Evolutionary conservation across 1,284 basidiomycete species (phyloP).

Genomic region (Austroboletus niveus): DNA sequence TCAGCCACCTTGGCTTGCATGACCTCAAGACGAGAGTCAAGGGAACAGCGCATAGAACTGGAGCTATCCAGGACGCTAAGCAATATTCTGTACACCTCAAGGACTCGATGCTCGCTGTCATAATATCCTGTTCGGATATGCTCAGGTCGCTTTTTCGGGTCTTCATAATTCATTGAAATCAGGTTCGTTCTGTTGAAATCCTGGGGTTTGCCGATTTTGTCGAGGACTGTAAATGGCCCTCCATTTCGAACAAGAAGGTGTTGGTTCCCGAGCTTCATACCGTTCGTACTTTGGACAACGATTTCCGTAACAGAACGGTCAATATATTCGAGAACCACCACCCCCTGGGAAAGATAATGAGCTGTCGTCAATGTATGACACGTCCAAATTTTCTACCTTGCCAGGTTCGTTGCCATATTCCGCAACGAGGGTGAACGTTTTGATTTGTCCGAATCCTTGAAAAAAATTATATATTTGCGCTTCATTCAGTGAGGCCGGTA

Average conservation of each 20-base stretch:
- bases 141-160: no score
- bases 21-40: no score
- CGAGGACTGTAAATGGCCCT: no score
- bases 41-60: no score
- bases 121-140: no score
- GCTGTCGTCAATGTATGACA: background rate
- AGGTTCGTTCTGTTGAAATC: no score
- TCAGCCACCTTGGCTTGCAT: no score
- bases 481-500: constrained; percentile 90
- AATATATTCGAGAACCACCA: constrained; percentile 96
- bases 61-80: no score
- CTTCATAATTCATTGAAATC: no score
- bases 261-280: constrained; percentile 90
- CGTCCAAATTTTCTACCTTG: constrained; percentile 54
- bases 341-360: constrained; percentile 57
- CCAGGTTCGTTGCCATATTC: constrained; percentile 83
- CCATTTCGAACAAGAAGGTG: background rate
- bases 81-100: no score
- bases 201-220: no score
- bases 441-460: constrained; percentile 92
- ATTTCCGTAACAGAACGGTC: constrained; percentile 64
- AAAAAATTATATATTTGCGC: constrained; percentile 95
- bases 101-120: no score
- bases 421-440: constrained; percentile 93
- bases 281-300: constrained; percentile 90